Evolutionary conservation across 2,329 filamentous ascomycete genomes (phyloP).

Genomic region (Fusarium chlamydosporum): DNA sequence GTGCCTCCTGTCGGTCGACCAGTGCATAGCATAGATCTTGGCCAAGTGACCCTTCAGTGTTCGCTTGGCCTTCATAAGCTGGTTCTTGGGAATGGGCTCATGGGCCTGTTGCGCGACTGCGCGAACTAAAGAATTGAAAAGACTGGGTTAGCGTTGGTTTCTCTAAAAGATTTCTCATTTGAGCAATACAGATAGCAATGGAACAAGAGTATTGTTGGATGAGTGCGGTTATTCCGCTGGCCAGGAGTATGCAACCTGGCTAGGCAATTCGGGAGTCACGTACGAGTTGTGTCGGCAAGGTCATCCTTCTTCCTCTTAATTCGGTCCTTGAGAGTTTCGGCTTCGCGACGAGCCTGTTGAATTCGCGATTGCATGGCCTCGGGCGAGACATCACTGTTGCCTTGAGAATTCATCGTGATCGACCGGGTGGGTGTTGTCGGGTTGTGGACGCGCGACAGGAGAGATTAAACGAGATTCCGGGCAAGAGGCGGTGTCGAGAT

Average conservation of each 20-base stretch:
- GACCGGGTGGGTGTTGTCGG: slow-evolving; percentile 24
- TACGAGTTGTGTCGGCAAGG: slow-evolving; percentile 96
- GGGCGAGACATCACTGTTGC: slow-evolving; percentile 74
- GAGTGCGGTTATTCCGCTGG: slow-evolving; percentile 2
- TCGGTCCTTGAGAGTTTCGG: slow-evolving; percentile 95
- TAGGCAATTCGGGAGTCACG: slow-evolving; percentile 60
- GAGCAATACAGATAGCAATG: background rate
- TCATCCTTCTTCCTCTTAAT: slow-evolving; percentile 99
- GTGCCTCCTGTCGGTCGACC: slow-evolving; percentile 97
- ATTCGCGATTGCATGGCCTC: slow-evolving; percentile 94
- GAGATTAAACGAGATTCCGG: slow-evolving; percentile 33
- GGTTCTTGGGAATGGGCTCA: slow-evolving; percentile 90
- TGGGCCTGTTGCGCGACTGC: slow-evolving; percentile 93
- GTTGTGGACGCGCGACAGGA: slow-evolving; percentile 30
- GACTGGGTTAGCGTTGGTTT: slow-evolving; percentile 48
- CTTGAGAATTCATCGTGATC: slow-evolving; percentile 68
- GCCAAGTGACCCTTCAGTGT: slow-evolving; percentile 97
- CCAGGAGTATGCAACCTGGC: slow-evolving; percentile 4
- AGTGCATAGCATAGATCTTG: slow-evolving; percentile 99
- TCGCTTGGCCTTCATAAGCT: slow-evolving; percentile 96
- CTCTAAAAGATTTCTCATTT: background rate
- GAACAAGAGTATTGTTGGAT: background rate
- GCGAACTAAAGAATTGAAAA: slow-evolving; percentile 73
- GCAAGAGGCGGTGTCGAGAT: slow-evolving; percentile 38
- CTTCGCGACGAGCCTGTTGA: slow-evolving; percentile 93